Evolutionary conservation across 2,329 filamentous ascomycete species (phyloP).

Genomic region (Ophiobolus disseminans): DNA sequence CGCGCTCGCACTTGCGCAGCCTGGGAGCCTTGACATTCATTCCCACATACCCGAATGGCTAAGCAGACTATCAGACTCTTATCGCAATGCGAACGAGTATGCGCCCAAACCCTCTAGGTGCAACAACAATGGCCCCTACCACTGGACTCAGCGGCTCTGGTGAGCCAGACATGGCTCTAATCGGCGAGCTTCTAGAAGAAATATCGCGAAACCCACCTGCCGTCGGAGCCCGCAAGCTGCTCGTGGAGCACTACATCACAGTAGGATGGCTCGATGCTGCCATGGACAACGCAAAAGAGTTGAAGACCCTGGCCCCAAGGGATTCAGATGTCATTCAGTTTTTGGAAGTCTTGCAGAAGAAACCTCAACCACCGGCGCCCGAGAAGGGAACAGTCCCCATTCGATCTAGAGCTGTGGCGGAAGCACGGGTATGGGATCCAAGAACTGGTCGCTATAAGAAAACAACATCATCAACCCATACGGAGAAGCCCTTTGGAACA

Average conservation of each 20-base stretch:
- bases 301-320: slow-evolving; percentile 28
- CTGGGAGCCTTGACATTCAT: not conserved
- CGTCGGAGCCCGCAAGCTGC: slow-evolving; percentile 36
- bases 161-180: slow-evolving; percentile 41
- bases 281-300: slow-evolving; percentile 34
- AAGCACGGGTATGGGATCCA: slow-evolving; percentile 18
- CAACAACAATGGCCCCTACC: slow-evolving; percentile 5
- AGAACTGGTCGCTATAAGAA: slow-evolving; percentile 19
- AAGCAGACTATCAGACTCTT: not conserved
- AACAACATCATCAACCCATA: slow-evolving; percentile 1
- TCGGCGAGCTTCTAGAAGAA: slow-evolving; percentile 42
- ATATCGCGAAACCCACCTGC: slow-evolving; percentile 40
- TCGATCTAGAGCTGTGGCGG: not conserved
- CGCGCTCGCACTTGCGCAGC: not conserved
- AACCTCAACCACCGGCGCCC: slow-evolving; percentile 26
- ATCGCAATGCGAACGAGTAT: not conserved
- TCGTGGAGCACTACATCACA: slow-evolving; percentile 43
- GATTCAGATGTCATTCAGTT: slow-evolving; percentile 35
- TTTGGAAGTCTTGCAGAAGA: slow-evolving; percentile 29
- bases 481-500: slow-evolving; percentile 7
- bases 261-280: slow-evolving; percentile 46
- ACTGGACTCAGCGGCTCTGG: slow-evolving; percentile 23
- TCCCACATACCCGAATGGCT: not conserved
- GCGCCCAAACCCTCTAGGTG: not conserved
- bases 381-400: slow-evolving; percentile 4